Conservation (phyloP, 129 eudicot genomes). For the Oenanthe sinensis region DNA sequence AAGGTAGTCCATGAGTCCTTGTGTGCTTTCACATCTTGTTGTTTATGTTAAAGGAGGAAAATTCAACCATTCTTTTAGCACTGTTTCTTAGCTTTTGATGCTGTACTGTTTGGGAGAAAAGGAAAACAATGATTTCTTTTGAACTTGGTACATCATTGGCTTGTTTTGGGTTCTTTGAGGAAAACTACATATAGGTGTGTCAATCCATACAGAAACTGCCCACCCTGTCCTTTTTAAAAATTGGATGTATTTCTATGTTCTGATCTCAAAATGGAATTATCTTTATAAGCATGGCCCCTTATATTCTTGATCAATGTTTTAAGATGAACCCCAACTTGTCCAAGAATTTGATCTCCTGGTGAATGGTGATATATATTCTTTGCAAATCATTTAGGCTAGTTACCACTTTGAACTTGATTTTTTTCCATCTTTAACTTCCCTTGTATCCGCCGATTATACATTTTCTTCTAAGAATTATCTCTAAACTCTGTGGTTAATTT, state of each 20-base stretch:
- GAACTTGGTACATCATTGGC: conserved; percentile 27
- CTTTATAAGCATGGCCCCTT: background rate
- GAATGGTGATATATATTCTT: background rate
- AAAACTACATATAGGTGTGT: conserved; percentile 30
- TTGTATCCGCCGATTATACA: background rate
- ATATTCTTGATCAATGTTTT: conserved; percentile 1
- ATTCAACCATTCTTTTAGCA: conserved; percentile 12
- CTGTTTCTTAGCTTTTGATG: conserved; percentile 24
- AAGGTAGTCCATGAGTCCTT: conserved; percentile 37
- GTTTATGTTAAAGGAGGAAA: conserved; percentile 14
- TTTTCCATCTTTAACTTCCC: background rate
- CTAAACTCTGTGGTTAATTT: background rate
- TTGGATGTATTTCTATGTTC: conserved; percentile 4
- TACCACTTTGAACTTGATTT: background rate
- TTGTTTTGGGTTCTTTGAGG: conserved; percentile 37
- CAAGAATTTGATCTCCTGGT: conserved; percentile 11
- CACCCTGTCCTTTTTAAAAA: conserved; percentile 3
- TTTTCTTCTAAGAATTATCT: background rate
- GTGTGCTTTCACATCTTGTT: conserved; percentile 25
- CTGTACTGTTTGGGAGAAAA: conserved; percentile 45
- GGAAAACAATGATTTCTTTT: conserved; percentile 41
- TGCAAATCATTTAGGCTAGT: conserved; percentile 17
- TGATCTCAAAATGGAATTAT: background rate
- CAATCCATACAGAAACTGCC: conserved; percentile 5
- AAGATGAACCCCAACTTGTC: background rate